These are phyloP conservation scores for Hymenoscyphus albidus DNA, from an alignment of 2,329 filamentous ascomycete species.

Conservation along the genomic window DNA sequence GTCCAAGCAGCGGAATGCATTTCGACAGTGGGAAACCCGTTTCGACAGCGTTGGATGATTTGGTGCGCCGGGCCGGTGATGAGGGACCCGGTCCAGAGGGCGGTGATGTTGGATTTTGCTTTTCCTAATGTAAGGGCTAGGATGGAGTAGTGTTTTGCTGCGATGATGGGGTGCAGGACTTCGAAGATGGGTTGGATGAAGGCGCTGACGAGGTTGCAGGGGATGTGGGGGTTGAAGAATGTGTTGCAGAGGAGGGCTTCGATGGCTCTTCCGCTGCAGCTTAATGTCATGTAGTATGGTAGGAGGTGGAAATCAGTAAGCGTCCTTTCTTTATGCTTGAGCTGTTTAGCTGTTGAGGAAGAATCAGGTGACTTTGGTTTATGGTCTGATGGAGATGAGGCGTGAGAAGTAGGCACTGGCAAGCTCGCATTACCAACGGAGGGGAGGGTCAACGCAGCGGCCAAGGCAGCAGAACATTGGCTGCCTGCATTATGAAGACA, in stretches of 20 bases:
- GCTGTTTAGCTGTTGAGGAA: background rate
- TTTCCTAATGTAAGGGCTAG: slow-evolving; percentile 14
- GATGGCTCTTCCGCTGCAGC: slow-evolving; percentile 12
- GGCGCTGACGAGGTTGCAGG: slow-evolving; percentile 16
- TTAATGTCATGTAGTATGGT: slow-evolving; percentile 18
- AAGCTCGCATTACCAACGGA: slow-evolving; percentile 5
- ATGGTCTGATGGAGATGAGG: background rate
- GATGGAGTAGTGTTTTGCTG: slow-evolving; percentile 8
- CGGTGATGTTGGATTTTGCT: slow-evolving; percentile 9
- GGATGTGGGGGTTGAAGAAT: slow-evolving; percentile 12
- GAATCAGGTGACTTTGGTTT: background rate
- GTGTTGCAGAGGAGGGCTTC: slow-evolving; percentile 13
- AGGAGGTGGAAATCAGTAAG: slow-evolving; percentile 7
- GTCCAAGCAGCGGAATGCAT: slow-evolving; percentile 15
- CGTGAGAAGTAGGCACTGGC: slow-evolving; percentile 2
- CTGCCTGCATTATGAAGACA: slow-evolving; percentile 11
- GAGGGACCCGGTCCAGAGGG: slow-evolving; percentile 12
- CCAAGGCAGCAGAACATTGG: slow-evolving; percentile 16
- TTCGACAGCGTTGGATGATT: slow-evolving; percentile 10
- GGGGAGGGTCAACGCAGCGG: slow-evolving; percentile 14
- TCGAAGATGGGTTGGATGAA: slow-evolving; percentile 15
- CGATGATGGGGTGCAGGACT: slow-evolving; percentile 13
- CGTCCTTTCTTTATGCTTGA: slow-evolving; percentile 2
- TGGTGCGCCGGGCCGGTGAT: slow-evolving; percentile 13
- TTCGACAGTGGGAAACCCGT: slow-evolving; percentile 10